phyloP scores from a whole-genome alignment of 2,329 filamentous ascomycete species.

The Penicillium sp. region DNA sequence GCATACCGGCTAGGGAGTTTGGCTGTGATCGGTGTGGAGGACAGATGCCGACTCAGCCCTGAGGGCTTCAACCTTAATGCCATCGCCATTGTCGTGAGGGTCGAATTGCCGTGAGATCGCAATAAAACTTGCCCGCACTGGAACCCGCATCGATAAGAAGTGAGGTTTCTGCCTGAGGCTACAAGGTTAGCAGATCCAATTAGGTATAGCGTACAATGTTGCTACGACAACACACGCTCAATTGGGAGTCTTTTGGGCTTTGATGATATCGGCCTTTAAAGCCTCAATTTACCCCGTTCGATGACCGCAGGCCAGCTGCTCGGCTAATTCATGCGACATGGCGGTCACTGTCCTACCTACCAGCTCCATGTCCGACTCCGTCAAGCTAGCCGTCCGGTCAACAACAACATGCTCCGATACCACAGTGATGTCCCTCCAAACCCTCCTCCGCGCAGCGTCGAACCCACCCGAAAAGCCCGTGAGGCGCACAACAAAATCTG shows the following conservation, averaged over 20 bases:
- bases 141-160: slow-evolving; percentile 1
- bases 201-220: slow-evolving; percentile 25
- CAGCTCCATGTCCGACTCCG: slow-evolving; percentile 41
- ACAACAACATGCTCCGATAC: slow-evolving; percentile 54
- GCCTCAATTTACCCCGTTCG: slow-evolving; percentile 15
- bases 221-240: slow-evolving; percentile 32
- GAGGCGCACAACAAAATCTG: slow-evolving; percentile 24
- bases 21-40: neutral
- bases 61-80: slow-evolving; percentile 16
- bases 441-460: slow-evolving; percentile 34
- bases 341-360: slow-evolving; percentile 33
- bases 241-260: slow-evolving; percentile 13
- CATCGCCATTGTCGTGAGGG: slow-evolving; percentile 14
- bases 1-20: slow-evolving; percentile 3
- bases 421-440: slow-evolving; percentile 41
- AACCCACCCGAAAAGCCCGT: slow-evolving; percentile 25
- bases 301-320: slow-evolving; percentile 18
- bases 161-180: slow-evolving; percentile 12
- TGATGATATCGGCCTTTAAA: slow-evolving; percentile 24
- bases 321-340: slow-evolving; percentile 22
- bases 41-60: slow-evolving; percentile 10
- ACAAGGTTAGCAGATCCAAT: slow-evolving; percentile 10
- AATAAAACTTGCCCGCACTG: neutral
- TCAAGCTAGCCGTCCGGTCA: slow-evolving; percentile 57
- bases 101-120: neutral